Base-by-base conservation (phyloP, 1,284 basidiomycete species). In the Rhodotorula glutinis region DNA sequence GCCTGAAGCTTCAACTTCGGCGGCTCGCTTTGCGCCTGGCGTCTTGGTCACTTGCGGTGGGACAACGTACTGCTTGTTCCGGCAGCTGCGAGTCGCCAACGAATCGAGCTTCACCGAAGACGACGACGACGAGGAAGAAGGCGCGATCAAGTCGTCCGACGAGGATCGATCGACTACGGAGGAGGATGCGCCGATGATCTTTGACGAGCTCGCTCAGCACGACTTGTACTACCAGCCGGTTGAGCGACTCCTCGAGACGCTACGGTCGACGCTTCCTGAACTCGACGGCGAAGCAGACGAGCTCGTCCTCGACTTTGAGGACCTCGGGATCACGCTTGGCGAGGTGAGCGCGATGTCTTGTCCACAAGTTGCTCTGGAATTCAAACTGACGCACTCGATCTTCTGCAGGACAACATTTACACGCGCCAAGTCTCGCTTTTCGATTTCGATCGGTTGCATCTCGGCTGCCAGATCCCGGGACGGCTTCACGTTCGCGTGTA, bases 391-490 rank as follows among this genome's bases (percentile, higher is more conserved):
- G 5, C 33, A 27, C 46, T 29, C 25, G 8, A 4, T 14, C n/a
- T 0, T 40, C 7, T 1, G 17, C 62, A 76, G 75, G 75, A 76
- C 68, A 76, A 73, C 57, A 60, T 72, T 43, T 74, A 75, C 58
- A 54, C 64, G 17, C 54, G 63, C 14, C 62, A 72, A 52, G 64
- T 75, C 11, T 70, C 68, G 23, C 57, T 76, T 47, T 62, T 67
- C 55, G 75, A 76, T 55, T 67, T 76, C 27, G 73, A 75, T 57
- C 70, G 74, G n/a, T 66, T 76, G 38, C 66, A 75, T 38, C 57
- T 69, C 33, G 75, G 75, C 17, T 75, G 74, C 62, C 55, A 66
- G 19, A 66, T 73, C 29, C 71, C 73, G 2, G 73, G 72, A 3
- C 64, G 73, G 17, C 67, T 76, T 7, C 71, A 72, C 38, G 60